Conservation (phyloP, 805 yeast species). For the Candida maesae region DNA sequence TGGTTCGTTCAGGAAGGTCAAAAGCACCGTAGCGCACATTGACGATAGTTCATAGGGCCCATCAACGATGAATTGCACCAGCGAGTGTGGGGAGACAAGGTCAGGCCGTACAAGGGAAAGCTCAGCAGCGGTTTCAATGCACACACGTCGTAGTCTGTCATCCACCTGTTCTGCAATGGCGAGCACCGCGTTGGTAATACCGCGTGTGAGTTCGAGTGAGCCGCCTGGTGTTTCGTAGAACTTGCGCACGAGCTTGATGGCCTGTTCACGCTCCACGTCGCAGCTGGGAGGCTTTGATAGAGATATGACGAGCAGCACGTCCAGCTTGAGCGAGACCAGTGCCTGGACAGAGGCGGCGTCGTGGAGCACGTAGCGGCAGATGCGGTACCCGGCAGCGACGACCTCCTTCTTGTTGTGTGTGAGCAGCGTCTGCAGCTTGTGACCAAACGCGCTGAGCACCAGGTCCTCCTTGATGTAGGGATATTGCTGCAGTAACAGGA, state of each 20-base stretch:
- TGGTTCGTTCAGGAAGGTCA: conserved; percentile 56
- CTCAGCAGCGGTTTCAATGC: conserved; percentile 54
- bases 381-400: conserved; percentile 70
- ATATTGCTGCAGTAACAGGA: conserved; percentile 48
- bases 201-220: conserved; percentile 48
- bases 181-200: conserved; percentile 64
- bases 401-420: conserved; percentile 56
- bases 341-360: conserved; percentile 50
- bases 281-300: conserved; percentile 53
- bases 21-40: conserved; percentile 42
- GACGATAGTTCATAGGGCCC: conserved; percentile 47
- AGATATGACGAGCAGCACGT: conserved; percentile 60
- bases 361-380: conserved; percentile 61
- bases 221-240: conserved; percentile 57
- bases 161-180: conserved; percentile 54
- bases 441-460: conserved; percentile 52
- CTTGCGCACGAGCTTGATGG: conserved; percentile 63
- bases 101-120: conserved; percentile 42
- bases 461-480: conserved; percentile 65
- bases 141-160: conserved; percentile 46
- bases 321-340: conserved; percentile 52
- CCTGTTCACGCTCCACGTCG: conserved; percentile 70
- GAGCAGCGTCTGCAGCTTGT: conserved; percentile 57
- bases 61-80: conserved; percentile 47
- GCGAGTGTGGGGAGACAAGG: conserved; percentile 35